Base-by-base conservation (phyloP, 495 filamentous ascomycete species). In the Tuber calosporum region DNA sequence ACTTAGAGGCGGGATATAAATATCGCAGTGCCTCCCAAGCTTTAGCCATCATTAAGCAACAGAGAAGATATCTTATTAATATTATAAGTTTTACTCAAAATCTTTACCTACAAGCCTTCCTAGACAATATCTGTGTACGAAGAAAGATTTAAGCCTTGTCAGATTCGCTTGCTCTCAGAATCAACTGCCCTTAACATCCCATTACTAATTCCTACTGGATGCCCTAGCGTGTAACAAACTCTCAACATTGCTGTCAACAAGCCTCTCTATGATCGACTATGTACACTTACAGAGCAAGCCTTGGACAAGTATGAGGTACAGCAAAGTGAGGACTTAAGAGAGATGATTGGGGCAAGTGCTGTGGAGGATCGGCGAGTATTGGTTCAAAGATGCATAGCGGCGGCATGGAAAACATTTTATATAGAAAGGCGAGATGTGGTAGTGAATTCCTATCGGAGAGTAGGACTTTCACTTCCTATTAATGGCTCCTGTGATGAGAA, bases 381-480 rank as follows among this genome's bases (percentile, higher is more conserved):
- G 1, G 30, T 74, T 36, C 68, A 68, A 1, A 11, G 37, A 13
- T 77, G 72, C 41, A 41, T 77, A 39, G 75, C 6, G 1, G 53
- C 38, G 9, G 69, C 68, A 1, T 77, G 69, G 69, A 69, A 71
- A 13, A 9, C 37, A 30, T 67, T 77, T 69, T 76, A 45, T 19
- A 45, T 34, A 6, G n/a, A 30, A 13, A 0, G 34, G 15, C 70
- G 69, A 43, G 26, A 74, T 41, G 34, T 71, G 8, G 38, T 77
- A 30, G 53, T 74, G 8, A 17, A 73, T 19, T 68, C 62, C 0
- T 77, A 75, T 70, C 34, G 38, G 6, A 74, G 69, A 34, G 20
- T 67, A 19, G 75, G 69, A 2, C 62, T 77, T 34, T 68, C 66
- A 1, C 41, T 77, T 30, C 72, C 69, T 40, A 69, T 77, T 69